Percentiles rank a stretch among this genome's conserved stretches.
phyloP scores from a whole-genome alignment of 2,329 filamentous ascomycete genomes.

The Aspergillus fumigatus region DNA sequence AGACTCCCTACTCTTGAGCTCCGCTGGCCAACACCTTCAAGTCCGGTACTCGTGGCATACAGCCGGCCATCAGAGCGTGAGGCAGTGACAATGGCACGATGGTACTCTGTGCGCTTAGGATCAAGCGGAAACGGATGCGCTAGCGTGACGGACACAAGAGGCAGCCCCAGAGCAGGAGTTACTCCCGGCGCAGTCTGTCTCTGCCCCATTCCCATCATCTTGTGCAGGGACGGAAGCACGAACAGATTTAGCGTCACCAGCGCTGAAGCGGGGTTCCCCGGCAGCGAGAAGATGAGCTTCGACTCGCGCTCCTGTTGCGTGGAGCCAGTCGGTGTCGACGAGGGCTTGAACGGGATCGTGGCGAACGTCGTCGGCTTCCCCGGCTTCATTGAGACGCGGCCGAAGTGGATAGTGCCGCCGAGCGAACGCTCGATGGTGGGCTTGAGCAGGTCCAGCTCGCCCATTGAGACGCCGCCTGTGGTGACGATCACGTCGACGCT shows the following conservation, averaged over 20 bases:
- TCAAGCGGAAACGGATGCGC: constrained; percentile 72
- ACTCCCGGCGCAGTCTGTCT: constrained; percentile 37
- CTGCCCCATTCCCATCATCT: constrained; percentile 60
- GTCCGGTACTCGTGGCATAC: constrained; percentile 75
- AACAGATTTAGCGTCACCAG: constrained; percentile 93
- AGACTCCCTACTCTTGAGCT: constrained; percentile 88
- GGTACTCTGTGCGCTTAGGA: constrained; percentile 76
- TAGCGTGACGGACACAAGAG: constrained; percentile 65
- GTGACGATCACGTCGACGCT: constrained; percentile 79
- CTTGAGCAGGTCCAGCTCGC: constrained; percentile 92
- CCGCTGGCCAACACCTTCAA: constrained; percentile 58
- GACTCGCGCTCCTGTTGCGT: constrained; percentile 52
- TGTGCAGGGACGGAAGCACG: constrained; percentile 80
- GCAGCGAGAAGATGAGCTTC: constrained; percentile 81
- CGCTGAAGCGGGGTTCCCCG: constrained; percentile 89
- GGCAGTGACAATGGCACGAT: constrained; percentile 70
- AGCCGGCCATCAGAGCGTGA: constrained; percentile 61
- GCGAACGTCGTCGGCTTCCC: constrained; percentile 98
- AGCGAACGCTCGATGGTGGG: constrained; percentile 88
- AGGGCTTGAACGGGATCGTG: constrained; percentile 64
- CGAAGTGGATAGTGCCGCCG: constrained; percentile 92
- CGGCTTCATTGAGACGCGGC: constrained; percentile 94
- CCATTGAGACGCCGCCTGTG: constrained; percentile 94
- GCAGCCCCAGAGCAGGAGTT: constrained; percentile 58
- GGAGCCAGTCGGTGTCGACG: constrained; percentile 30